Evolutionary conservation across 257 asterid genomes (phyloP), one percentile per base, ranked within the genome.

Genomic region (Catharanthus roseus): DNA sequence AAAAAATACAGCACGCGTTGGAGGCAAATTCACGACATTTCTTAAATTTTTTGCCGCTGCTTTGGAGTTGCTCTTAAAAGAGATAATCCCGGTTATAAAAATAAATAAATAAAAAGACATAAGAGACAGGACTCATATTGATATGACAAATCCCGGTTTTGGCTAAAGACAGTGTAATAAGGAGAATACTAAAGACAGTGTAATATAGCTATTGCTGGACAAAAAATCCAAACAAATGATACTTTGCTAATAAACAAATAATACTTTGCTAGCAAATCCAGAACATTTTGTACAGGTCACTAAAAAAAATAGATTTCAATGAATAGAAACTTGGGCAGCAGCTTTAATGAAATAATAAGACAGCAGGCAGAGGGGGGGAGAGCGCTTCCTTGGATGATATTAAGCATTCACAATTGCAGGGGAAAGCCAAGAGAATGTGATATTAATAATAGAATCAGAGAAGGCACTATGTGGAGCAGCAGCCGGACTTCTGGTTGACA

Each of bases 401-500:
- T 44, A 56, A 63, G 6, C 19, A 41, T 42, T 61, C 72, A 38
- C 41, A 21, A 10, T 38, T 58, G 55, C 39, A 23, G 38, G 41
- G 74, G 50, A 60, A 45, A 31, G 41, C n/a, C n/a, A 41, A 31
- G 69, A 68, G 61, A 67, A 18, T 24, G 42, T 5, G 66, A 71
- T 26, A 39, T 65, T 65, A 15, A 47, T 50, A n/a, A 38, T 8
- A 9, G 23, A 33, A 62, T 11, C 51, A 67, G 67, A 29, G 7
- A 73, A 5, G 51, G 54, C 24, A 67, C 74, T 79, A 86, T 72
- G 86, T 62, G 64, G 95, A 88, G 85, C 97, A 90, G 78, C 97
- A 88, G 44, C 97, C 97, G 51, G 86, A 67, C 60, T 85, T 88
- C 75, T 90, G 96, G 67, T 77, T 82, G 38, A 90, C 88, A 11